Conservation (phyloP, 305 asterid species). For the Fraxinus greggii region DNA sequence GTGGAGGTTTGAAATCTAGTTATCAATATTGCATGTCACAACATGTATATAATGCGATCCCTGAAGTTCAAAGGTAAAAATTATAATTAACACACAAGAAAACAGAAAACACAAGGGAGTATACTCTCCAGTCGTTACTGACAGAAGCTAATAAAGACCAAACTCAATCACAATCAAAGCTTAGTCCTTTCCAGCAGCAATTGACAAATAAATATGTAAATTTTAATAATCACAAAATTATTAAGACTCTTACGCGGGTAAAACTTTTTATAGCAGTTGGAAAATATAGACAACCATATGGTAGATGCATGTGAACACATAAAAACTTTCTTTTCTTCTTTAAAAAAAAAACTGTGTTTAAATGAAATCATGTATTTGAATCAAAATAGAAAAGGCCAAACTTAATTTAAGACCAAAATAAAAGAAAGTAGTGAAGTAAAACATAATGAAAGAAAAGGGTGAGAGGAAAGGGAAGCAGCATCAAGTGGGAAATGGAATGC, state of each 20-base stretch:
- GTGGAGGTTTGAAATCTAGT: conserved; percentile 18
- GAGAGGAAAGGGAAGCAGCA: not conserved
- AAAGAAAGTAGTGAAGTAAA: not conserved
- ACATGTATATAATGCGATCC: not conserved
- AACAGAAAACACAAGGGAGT: not conserved
- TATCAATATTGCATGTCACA: not conserved
- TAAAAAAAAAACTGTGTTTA: not conserved
- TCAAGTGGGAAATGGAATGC: not conserved
- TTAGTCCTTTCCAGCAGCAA: not conserved
- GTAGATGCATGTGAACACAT: not conserved
- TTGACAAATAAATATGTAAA: not conserved
- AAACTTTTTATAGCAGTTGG: not conserved
- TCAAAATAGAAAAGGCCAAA: not conserved
- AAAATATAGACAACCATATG: not conserved
- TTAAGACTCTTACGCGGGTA: not conserved
- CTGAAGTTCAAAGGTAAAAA: not conserved
- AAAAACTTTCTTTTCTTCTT: not conserved
- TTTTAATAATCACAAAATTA: not conserved
- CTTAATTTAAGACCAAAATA: not conserved
- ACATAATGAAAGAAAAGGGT: not conserved
- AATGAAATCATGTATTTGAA: not conserved
- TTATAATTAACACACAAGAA: not conserved
- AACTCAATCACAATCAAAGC: not conserved
- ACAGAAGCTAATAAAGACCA: not conserved
- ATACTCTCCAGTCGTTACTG: not conserved